Percentiles rank a stretch among this genome's conserved stretches.
Evolutionary conservation across 192 early-diverging fungal genomes (phyloP).

Genomic region (Phlyctochytrium arcticum): DNA sequence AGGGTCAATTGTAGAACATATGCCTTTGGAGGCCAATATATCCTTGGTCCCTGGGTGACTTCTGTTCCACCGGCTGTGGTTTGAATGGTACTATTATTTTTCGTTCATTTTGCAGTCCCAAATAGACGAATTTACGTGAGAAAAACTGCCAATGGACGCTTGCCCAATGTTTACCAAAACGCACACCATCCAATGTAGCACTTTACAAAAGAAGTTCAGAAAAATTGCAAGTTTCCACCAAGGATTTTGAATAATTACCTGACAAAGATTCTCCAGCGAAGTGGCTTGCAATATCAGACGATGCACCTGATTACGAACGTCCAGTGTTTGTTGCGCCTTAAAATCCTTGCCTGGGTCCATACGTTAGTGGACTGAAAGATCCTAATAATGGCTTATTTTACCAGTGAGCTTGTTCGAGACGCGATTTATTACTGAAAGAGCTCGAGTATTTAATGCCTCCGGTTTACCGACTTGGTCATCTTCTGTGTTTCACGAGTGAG

Average conservation of each 20-base stretch:
- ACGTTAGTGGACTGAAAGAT: too few species aligned
- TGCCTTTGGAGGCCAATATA: too few species aligned
- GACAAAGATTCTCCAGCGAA: constrained; percentile 84
- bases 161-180: constrained; percentile 37
- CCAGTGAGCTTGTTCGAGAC: constrained; percentile 91
- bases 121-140: too few species aligned
- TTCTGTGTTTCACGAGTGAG: constrained; percentile 9
- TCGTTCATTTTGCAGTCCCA: too few species aligned
- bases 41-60: too few species aligned
- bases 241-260: constrained; percentile 31
- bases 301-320: constrained; percentile 83
- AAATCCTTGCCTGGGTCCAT: constrained; percentile 85
- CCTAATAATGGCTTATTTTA: too few species aligned
- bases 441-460: constrained; percentile 70
- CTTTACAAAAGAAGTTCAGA: constrained; percentile 44
- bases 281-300: constrained; percentile 86
- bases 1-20: too few species aligned
- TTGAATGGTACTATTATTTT: too few species aligned
- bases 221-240: constrained; percentile 41
- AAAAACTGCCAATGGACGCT: too few species aligned
- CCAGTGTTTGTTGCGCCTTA: constrained; percentile 69
- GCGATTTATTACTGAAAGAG: constrained; percentile 79
- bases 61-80: too few species aligned
- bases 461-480: constrained; percentile 49
- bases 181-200: constrained; percentile 45